Conservation (phyloP, 441 rosid species). For the Manihot esculenta region DNA sequence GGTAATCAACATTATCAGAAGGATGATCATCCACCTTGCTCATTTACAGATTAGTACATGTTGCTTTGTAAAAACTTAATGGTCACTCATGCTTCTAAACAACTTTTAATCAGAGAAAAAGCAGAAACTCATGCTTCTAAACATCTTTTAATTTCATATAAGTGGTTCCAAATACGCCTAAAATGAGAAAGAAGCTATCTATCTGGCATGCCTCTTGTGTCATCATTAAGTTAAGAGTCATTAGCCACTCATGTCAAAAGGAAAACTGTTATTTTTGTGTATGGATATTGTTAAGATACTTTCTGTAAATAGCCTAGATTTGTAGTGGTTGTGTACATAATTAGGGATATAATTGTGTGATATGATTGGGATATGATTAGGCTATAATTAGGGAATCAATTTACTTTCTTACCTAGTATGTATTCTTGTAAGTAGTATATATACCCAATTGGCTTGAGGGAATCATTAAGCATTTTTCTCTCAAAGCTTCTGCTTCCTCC, state of each 20-base stretch:
- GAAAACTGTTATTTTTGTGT: background rate
- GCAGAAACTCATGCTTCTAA: background rate
- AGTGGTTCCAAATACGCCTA: background rate
- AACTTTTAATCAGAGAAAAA: background rate
- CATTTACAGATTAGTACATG: background rate
- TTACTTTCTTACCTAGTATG: no score
- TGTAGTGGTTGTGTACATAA: no score
- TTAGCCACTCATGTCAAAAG: background rate
- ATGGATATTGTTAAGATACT: no score
- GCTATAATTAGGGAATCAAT: no score
- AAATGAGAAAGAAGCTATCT: background rate
- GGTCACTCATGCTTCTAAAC: background rate
- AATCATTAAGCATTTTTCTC: no score
- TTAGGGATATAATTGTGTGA: no score
- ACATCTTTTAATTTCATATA: background rate
- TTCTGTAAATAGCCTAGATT: no score
- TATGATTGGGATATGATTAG: no score
- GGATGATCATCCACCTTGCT: slow-evolving; percentile 6
- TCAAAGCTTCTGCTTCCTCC: no score
- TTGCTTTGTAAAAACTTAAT: background rate
- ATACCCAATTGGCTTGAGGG: no score
- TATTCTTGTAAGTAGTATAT: no score
- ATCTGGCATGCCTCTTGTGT: background rate
- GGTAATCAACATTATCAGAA: slow-evolving; percentile 35
- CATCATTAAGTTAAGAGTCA: background rate